These are phyloP conservation scores for Populus hybrid DNA, from an alignment of 441 rosid genomes.

Conservation along the genomic window DNA sequence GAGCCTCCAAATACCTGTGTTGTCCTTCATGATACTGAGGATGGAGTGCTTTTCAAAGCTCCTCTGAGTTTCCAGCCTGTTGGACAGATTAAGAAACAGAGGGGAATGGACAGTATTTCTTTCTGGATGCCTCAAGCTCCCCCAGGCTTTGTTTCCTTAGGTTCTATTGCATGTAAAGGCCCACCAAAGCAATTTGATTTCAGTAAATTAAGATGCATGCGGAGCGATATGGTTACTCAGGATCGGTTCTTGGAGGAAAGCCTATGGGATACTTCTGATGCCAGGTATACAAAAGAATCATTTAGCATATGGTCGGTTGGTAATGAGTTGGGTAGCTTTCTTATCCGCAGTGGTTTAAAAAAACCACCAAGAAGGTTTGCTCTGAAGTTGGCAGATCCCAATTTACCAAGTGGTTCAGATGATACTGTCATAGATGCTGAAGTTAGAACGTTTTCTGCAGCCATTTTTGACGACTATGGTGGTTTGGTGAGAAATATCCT, in stretches of 20 bases:
- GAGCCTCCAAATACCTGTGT: constrained; percentile 86
- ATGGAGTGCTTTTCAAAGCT: constrained; percentile 63
- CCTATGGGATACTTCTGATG: constrained; percentile 82
- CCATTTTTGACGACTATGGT: constrained; percentile 95
- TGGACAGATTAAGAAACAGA: constrained; percentile 84
- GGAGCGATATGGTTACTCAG: constrained; percentile 85
- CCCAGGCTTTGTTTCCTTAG: constrained; percentile 93
- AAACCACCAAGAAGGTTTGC: constrained; percentile 97
- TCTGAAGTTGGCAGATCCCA: constrained; percentile 72
- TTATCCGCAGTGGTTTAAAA: constrained; percentile 77
- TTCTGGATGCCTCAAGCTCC: constrained; percentile 99
- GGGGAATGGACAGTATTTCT: constrained; percentile 77
- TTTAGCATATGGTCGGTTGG: constrained; percentile 90
- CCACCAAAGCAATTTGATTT: constrained; percentile 70
- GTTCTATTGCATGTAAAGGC: constrained; percentile 83
- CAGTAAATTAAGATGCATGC: constrained; percentile 68
- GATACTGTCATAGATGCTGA: constrained; percentile 73
- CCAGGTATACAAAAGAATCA: constrained; percentile 55
- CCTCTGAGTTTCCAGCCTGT: constrained; percentile 71
- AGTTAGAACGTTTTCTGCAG: constrained; percentile 79
- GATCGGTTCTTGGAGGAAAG: constrained; percentile 88
- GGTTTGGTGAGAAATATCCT: constrained; percentile 72
- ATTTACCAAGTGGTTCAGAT: constrained; percentile 58
- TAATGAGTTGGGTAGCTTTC: constrained; percentile 74
- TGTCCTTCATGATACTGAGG: constrained; percentile 70